These are phyloP conservation scores for Lecanicillium sp. DNA, from an alignment of 2,329 filamentous ascomycete genomes.

Conservation along the genomic window DNA sequence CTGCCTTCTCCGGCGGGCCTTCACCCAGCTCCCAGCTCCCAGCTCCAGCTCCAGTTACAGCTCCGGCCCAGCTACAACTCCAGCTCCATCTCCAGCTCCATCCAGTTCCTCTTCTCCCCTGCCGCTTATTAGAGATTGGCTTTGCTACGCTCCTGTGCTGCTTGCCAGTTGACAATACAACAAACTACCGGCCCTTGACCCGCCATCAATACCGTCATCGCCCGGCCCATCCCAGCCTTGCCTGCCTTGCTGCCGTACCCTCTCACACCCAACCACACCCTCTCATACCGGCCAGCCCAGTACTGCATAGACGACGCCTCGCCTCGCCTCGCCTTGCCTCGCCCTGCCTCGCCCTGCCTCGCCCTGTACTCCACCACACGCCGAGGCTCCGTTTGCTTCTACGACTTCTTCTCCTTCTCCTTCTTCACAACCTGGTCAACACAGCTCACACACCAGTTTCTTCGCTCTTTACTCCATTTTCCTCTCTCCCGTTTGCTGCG, in stretches of 20 bases:
- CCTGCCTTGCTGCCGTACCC: too few relatives aligned
- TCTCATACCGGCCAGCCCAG: too few relatives aligned
- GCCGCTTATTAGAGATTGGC: conserved; percentile 9
- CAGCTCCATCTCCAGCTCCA: not conserved
- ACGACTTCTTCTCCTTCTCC: not conserved
- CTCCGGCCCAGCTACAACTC: not conserved
- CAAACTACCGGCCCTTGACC: not conserved
- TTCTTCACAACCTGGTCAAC: too few relatives aligned
- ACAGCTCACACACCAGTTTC: too few relatives aligned
- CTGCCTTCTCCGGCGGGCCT: not conserved
- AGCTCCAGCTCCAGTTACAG: not conserved
- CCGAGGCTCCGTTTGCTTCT: too few relatives aligned
- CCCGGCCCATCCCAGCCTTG: too few relatives aligned
- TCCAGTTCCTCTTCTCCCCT: too few relatives aligned
- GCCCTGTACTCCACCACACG: not conserved
- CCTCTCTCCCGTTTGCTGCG: not conserved
- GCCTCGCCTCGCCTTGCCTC: not conserved
- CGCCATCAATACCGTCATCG: too few relatives aligned
- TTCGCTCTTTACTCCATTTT: not conserved
- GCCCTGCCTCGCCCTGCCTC: not conserved
- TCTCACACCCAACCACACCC: too few relatives aligned
- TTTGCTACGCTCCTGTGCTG: not conserved
- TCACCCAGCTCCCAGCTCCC: not conserved
- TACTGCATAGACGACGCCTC: too few relatives aligned
- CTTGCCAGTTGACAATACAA: too few relatives aligned